Base-by-base conservation (phyloP, 1,284 basidiomycete genomes). In the Malassezia arunalokei region DNA sequence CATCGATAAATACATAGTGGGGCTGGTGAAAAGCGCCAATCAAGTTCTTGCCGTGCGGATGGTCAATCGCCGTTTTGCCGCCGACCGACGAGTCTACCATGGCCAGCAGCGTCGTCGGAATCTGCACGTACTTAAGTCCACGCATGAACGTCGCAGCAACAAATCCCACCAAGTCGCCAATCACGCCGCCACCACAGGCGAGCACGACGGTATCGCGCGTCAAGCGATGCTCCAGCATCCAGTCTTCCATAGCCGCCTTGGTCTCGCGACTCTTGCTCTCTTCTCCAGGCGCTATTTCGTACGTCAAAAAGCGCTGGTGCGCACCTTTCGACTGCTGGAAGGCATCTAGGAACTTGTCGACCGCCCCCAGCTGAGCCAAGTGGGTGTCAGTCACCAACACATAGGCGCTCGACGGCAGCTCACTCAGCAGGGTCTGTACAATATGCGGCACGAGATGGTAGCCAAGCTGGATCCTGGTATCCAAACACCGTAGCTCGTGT, bases 21-120 rank as follows among this genome's bases (percentile, higher is more conserved):
- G 92, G 92, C 76, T 98, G 94, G 86, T 90, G 91, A 79, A 99
- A 99, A 3, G 92, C 86, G 58, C 92, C 94, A 63, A 98, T 87
- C 62, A 98, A 80, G 75, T 99, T 99, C 78, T 99, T 99, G 57
- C 92, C 94, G 60, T 85, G 83, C 3, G 84, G 88, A 0, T 91
- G 95, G 74, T 98, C 94, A 62, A 98, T 92, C 30, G 92, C 94
- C 0, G 94, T 98, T 68, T 98, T 98, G 43, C 92, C 94, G 14
- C 94, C 92, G 43, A 98, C 86, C 54, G 87, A 84, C 1, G 89
- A 94, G 76, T 99, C 92, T 39, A 99, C 94, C 94, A 98, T 98
- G 14, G 91, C 90, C 43, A 99, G 79, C 3, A 99, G 78, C 0
- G 90, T 95, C 0, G 94, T 96, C 0, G 94, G 92, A 54, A 98